These are phyloP conservation scores for Asparagopsis taxiformis DNA, from an alignment of 31 red algal genomes.

Conservation along the genomic window DNA sequence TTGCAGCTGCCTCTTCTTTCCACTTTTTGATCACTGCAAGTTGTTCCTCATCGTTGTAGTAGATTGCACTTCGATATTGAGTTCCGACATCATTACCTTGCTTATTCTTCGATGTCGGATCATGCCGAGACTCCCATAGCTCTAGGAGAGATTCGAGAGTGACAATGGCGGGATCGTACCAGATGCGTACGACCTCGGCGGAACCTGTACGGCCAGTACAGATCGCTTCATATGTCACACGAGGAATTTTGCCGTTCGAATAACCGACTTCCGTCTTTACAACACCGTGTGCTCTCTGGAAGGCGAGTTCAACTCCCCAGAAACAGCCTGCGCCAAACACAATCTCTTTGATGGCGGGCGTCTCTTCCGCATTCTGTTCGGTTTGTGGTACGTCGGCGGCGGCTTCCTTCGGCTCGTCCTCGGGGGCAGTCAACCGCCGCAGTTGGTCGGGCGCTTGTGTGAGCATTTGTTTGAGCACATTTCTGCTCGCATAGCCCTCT, in stretches of 20 bases:
- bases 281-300: conserved; percentile 76
- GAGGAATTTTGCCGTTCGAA: conserved; percentile 69
- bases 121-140: conserved; percentile 73
- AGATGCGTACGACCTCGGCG: conserved; percentile 83
- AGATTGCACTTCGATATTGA: conserved; percentile 82
- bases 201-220: conserved; percentile 74
- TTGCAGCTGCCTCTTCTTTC: conserved; percentile 25
- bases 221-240: conserved; percentile 80
- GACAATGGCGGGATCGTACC: conserved; percentile 65
- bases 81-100: conserved; percentile 91
- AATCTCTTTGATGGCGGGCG: conserved; percentile 42
- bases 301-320: conserved; percentile 77
- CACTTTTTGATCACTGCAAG: conserved; percentile 39
- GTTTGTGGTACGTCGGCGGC: not conserved
- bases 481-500: conserved; percentile 5
- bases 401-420: not conserved
- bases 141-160: conserved; percentile 57
- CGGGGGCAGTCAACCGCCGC: not conserved
- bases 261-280: conserved; percentile 85
- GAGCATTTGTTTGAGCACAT: conserved; percentile 66
- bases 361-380: conserved; percentile 5
- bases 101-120: conserved; percentile 80
- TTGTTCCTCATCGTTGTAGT: conserved; percentile 75
- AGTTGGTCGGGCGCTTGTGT: conserved; percentile 39
- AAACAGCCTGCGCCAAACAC: conserved; percentile 73